Conservation (phyloP, 352 stramenopile genomes). For the Phytophthora hybrid region DNA sequence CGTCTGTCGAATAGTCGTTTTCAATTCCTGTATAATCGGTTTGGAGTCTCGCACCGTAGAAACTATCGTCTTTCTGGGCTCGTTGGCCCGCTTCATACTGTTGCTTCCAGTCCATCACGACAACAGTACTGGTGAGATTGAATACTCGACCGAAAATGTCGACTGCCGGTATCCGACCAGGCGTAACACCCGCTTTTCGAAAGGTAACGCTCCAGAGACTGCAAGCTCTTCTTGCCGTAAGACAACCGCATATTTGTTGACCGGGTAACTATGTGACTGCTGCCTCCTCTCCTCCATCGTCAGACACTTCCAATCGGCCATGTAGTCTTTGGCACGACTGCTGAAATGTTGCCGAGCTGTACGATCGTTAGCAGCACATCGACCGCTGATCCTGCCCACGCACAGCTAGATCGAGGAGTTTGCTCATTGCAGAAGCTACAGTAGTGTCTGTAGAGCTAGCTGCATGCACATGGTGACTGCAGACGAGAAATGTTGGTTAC, state of each 20-base stretch:
- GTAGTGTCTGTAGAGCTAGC: not conserved
- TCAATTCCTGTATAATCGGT: slow-evolving; percentile 9
- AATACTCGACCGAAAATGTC: slow-evolving; percentile 23
- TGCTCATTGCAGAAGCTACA: not conserved
- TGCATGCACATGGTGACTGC: not conserved
- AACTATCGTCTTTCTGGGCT: not conserved
- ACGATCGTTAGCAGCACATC: not conserved
- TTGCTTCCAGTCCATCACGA: slow-evolving; percentile 27
- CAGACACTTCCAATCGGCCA: not conserved
- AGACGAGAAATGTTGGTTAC: not conserved
- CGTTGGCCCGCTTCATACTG: slow-evolving; percentile 19
- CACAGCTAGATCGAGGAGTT: not conserved
- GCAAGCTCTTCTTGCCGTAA: not conserved
- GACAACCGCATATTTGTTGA: slow-evolving; percentile 15
- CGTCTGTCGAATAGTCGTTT: not conserved
- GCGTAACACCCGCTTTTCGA: slow-evolving; percentile 2
- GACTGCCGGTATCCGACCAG: slow-evolving; percentile 2
- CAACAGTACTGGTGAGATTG: slow-evolving; percentile 3
- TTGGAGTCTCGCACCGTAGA: not conserved
- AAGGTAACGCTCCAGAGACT: slow-evolving; percentile 11
- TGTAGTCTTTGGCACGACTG: slow-evolving; percentile 10
- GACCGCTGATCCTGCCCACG: not conserved
- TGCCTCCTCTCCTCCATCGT: slow-evolving; percentile 8
- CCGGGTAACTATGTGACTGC: not conserved
- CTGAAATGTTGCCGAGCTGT: not conserved